A percentile compares a stretch with the other conserved stretches of the same genome.
Evolutionary conservation across 306 rosid genomes (phyloP).

Genomic region (Casuarina glauca): DNA sequence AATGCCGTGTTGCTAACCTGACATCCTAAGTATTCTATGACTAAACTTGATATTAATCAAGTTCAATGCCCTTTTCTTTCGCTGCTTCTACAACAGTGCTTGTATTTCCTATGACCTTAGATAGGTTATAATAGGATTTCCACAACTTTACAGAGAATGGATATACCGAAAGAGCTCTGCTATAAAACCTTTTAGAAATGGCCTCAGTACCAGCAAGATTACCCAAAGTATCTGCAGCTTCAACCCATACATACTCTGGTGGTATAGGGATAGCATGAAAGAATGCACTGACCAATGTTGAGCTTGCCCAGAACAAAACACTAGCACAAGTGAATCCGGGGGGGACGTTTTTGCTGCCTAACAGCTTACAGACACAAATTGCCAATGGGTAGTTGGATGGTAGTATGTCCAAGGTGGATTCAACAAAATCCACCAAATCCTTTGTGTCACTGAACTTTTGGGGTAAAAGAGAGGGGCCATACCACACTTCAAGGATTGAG

Average conservation of each 20-base stretch:
- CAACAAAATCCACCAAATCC: conserved; percentile 83
- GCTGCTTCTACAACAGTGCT: conserved; percentile 56
- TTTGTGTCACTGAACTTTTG: conserved; percentile 49
- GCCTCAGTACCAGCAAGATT: conserved; percentile 48
- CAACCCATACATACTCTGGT: conserved; percentile 77
- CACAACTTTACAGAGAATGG: conserved; percentile 76
- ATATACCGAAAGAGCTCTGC: conserved; percentile 64
- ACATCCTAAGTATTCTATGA: conserved; percentile 20
- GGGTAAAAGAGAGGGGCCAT: conserved; percentile 75
- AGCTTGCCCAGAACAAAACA: conserved; percentile 84
- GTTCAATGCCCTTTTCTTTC: conserved; percentile 67
- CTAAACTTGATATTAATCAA: conserved; percentile 25
- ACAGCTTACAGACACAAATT: conserved; percentile 59
- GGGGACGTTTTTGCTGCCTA: conserved; percentile 37
- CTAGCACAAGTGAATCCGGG: conserved; percentile 45
- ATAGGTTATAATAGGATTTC: conserved; percentile 49
- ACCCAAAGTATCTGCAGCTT: conserved; percentile 67
- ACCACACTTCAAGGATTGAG: conserved; percentile 68
- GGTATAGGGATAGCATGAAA: conserved; percentile 76
- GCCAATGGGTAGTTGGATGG: conserved; percentile 79
- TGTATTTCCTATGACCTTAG: conserved; percentile 40
- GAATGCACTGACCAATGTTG: conserved; percentile 66
- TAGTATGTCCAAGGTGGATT: conserved; percentile 62
- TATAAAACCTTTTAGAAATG: conserved; percentile 59
- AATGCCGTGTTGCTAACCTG: conserved; percentile 31